phyloP scores from a whole-genome alignment of 2,329 filamentous ascomycete species.

The Diplodia mutila region DNA sequence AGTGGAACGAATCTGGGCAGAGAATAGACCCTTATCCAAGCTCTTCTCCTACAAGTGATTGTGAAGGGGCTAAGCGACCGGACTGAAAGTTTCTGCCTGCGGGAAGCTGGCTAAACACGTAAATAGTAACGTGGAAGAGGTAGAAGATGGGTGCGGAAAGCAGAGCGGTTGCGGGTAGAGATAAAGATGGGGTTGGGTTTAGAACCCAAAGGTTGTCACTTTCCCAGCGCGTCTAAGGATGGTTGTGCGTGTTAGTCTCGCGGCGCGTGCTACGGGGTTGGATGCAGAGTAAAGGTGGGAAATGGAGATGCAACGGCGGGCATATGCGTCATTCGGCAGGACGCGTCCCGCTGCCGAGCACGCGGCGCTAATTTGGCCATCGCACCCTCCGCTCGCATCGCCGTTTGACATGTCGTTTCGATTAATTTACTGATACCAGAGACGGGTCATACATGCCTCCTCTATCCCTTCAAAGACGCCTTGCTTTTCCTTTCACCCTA shows the following conservation, averaged over 20 bases:
- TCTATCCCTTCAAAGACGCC: constrained; percentile 15
- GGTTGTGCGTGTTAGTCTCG: neutral
- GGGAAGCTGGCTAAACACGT: neutral
- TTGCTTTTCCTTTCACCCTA: constrained; percentile 6
- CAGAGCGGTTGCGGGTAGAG: neutral
- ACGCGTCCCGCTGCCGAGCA: neutral
- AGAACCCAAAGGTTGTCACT: neutral
- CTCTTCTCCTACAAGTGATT: neutral
- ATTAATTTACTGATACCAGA: constrained; percentile 7
- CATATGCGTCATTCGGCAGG: constrained; percentile 6
- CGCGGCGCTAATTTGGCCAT: neutral
- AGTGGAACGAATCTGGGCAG: neutral
- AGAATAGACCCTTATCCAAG: neutral
- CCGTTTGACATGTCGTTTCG: neutral
- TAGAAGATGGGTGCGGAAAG: neutral
- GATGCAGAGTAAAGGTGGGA: neutral
- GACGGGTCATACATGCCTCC: constrained; percentile 8
- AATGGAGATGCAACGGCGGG: neutral
- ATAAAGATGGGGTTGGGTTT: neutral
- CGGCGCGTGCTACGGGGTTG: neutral
- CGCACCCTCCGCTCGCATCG: neutral
- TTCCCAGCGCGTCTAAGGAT: neutral
- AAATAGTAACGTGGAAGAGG: neutral
- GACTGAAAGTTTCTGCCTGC: neutral
- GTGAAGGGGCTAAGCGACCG: neutral